A percentile compares a stretch with the other conserved stretches of the same genome.
These are phyloP conservation scores for Boletus tomentosulus DNA, from an alignment of 768 basidiomycete genomes.

Conservation along the genomic window DNA sequence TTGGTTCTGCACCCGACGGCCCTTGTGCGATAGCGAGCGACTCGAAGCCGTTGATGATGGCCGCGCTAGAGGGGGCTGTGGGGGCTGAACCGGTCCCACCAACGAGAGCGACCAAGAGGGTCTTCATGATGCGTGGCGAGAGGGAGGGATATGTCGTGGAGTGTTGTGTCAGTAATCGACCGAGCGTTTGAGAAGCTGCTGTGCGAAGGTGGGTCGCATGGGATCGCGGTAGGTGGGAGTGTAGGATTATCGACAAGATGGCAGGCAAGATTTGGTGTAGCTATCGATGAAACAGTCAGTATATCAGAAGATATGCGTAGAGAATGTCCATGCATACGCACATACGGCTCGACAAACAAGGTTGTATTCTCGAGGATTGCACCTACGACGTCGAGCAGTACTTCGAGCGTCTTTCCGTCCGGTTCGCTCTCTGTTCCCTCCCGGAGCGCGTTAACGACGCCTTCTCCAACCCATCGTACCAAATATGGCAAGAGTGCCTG, in stretches of 20 bases:
- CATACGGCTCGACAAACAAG: slow-evolving; percentile 94
- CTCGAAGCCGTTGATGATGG: slow-evolving; percentile 25
- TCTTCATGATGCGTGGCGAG: slow-evolving; percentile 89
- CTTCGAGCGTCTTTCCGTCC: slow-evolving; percentile 71
- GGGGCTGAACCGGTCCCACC: slow-evolving; percentile 19
- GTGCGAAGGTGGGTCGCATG: slow-evolving; percentile 71
- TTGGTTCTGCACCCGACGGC: slow-evolving; percentile 38
- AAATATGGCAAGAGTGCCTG: slow-evolving; percentile 91
- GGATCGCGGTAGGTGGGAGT: slow-evolving; percentile 73
- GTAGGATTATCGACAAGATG: slow-evolving; percentile 85
- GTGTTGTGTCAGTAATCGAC: slow-evolving; percentile 75
- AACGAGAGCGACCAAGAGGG: slow-evolving; percentile 82
- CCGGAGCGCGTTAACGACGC: slow-evolving; percentile 62
- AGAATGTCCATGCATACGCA: slow-evolving; percentile 39
- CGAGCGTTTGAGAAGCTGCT: slow-evolving; percentile 78
- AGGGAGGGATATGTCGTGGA: slow-evolving; percentile 87
- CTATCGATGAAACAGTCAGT: slow-evolving; percentile 35
- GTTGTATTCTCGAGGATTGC: slow-evolving; percentile 84
- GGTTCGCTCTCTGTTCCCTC: slow-evolving; percentile 49
- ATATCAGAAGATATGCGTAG: not conserved
- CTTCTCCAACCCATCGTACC: slow-evolving; percentile 92
- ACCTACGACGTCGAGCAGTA: slow-evolving; percentile 78
- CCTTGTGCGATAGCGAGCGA: slow-evolving; percentile 21
- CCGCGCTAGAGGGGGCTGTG: slow-evolving; percentile 7
- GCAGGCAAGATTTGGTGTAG: slow-evolving; percentile 95